Conservation (phyloP, 352 stramenopile species). For the Pythium sukuiense region DNA sequence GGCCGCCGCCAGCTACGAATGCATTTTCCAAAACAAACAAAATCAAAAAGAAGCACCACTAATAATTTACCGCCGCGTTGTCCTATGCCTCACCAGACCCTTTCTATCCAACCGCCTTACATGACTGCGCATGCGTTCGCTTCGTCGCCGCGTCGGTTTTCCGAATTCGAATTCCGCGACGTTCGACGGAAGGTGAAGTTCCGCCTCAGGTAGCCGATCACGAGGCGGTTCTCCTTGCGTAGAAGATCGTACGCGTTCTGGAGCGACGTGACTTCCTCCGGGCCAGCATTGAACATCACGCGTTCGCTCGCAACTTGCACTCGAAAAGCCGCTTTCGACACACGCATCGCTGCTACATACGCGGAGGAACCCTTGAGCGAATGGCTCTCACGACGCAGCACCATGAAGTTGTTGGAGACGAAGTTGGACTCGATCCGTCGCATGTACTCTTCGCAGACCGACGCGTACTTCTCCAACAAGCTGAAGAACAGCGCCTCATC, state of each 20-base stretch:
- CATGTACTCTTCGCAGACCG: constrained; percentile 75
- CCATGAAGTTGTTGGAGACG: constrained; percentile 47
- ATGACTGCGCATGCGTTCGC: constrained; percentile 69
- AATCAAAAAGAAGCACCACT: constrained; percentile 20
- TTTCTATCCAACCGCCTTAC: constrained; percentile 27
- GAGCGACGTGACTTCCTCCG: constrained; percentile 33
- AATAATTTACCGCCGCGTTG: constrained; percentile 14
- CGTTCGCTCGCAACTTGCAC: constrained; percentile 76
- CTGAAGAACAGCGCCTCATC: constrained; percentile 85
- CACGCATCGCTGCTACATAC: constrained; percentile 79
- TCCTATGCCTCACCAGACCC: neutral
- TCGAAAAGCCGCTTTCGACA: constrained; percentile 82
- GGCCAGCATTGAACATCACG: constrained; percentile 57
- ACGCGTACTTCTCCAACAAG: constrained; percentile 78
- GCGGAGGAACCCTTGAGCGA: constrained; percentile 88
- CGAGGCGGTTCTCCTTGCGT: constrained; percentile 57
- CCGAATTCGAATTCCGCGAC: constrained; percentile 29
- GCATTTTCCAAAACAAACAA: constrained; percentile 8
- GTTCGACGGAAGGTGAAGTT: constrained; percentile 81
- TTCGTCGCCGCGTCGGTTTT: constrained; percentile 34
- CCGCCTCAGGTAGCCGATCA: constrained; percentile 76
- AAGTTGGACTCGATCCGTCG: constrained; percentile 70
- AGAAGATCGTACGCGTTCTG: constrained; percentile 37
- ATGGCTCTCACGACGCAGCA: constrained; percentile 74
- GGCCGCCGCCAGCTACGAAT: neutral